Percentiles rank a stretch among this genome's conserved stretches.
Conservation (phyloP, 306 rosid species). For the Prunus kanzakura region DNA sequence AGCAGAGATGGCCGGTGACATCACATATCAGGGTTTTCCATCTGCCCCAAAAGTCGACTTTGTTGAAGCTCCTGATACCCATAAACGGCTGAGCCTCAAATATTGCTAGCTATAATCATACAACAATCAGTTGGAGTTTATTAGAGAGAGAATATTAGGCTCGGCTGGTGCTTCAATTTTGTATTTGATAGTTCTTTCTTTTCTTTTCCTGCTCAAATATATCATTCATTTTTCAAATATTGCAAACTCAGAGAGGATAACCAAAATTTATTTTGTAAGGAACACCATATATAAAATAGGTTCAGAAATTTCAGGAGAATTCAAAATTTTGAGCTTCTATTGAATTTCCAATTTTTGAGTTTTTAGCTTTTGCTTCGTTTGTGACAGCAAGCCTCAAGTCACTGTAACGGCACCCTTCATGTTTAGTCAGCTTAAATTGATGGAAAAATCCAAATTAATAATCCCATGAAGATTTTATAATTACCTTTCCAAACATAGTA, state of each 20-base stretch:
- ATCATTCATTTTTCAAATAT: not conserved
- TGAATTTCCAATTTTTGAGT: not conserved
- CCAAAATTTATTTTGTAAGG: not conserved
- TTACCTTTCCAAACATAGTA: not conserved
- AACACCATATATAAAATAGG: no score
- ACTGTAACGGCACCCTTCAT: not conserved
- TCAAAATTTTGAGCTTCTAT: not conserved
- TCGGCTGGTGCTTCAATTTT: conserved; percentile 16
- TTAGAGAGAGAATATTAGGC: not conserved
- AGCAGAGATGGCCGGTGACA: not conserved
- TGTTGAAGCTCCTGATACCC: not conserved
- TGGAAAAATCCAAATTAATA: not conserved
- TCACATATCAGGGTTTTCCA: not conserved
- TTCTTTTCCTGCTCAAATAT: not conserved
- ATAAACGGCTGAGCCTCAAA: not conserved
- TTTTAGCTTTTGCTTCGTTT: not conserved
- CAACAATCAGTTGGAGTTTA: not conserved
- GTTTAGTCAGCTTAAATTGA: not conserved
- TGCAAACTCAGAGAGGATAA: not conserved
- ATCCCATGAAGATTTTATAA: not conserved
- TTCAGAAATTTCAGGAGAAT: not conserved
- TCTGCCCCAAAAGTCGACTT: not conserved
- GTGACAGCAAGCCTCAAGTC: not conserved
- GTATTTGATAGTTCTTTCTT: conserved; percentile 11
- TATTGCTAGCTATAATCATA: not conserved